Base-by-base conservation (phyloP, 176 grass and related monocot genomes). In the Rhynchospora pubera region DNA sequence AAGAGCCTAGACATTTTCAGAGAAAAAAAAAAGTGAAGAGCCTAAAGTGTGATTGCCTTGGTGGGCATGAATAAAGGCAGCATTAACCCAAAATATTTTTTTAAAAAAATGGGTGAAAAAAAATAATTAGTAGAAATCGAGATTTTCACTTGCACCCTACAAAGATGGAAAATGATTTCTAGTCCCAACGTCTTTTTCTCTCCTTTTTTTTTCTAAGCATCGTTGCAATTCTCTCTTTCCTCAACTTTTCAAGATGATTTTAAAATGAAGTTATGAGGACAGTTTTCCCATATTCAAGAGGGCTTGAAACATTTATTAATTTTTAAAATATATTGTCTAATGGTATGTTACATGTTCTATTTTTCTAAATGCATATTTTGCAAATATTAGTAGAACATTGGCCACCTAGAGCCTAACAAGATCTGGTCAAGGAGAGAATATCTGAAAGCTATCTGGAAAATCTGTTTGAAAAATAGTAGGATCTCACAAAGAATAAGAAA, bases 381-480 rank as follows among this genome's bases (percentile, higher is more conserved):
- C 15, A 9, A 69, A 5, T 45, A 19, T 61, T 19, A 3, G 16
- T 51, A 21, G 8, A 61, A 23, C 39, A 69, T 53, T 4, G 21
- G 47, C 10, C 13, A 2, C 30, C 22, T 15, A 53, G 46, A 16
- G 6, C 71, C 47, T 18, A 56, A 28, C 14, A 13, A 24, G 23
- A 56, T 77, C 50, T 0, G 50, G 50, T 77, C 45, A 65, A 82
- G 16, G 10, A 82, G 14, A 26, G 79, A 52, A 48, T 82, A 82
- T 82, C 79, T 51, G 62, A 67, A 79, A 80, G 16, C 34, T 52
- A 66, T 82, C 4, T 9, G 32, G 5, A 82, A 65, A 82, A 82
- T 82, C 79, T 82, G 2, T 53, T 67, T 65, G 14, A 82, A 82
- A 82, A 82, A 24, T 63, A 59, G 56, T 48, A 82, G 59, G 19